Conservation (phyloP, 1,284 basidiomycete species). For the Pseudomicrostroma phylloplanum region DNA sequence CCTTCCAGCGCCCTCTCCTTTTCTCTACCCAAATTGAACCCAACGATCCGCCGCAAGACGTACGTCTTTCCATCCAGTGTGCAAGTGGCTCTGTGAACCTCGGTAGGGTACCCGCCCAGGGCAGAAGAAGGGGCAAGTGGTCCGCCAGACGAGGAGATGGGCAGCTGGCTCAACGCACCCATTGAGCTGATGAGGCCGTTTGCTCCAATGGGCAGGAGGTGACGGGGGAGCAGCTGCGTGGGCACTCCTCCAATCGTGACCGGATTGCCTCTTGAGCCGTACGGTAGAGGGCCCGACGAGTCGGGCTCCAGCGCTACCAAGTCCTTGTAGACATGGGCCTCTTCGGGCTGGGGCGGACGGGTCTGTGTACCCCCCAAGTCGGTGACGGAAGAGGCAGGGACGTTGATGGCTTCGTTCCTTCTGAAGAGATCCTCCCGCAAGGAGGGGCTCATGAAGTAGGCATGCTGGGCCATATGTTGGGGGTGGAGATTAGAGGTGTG, state of each 20-base stretch:
- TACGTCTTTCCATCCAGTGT: constrained; percentile 73
- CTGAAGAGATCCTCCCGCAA: constrained; percentile 73
- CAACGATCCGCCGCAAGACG: constrained; percentile 75
- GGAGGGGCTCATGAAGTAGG: constrained; percentile 65
- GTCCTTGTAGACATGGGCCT: constrained; percentile 84
- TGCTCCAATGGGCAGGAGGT: neutral
- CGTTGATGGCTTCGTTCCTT: constrained; percentile 69
- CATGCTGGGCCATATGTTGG: constrained; percentile 52
- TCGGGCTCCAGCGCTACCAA: constrained; percentile 67
- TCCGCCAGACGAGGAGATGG: neutral
- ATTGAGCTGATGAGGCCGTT: neutral
- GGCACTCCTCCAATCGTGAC: constrained; percentile 1
- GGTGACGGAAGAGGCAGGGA: constrained; percentile 44
- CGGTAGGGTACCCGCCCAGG: constrained; percentile 58
- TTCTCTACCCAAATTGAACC: constrained; percentile 66
- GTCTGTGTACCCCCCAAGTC: constrained; percentile 54
- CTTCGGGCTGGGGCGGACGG: constrained; percentile 63
- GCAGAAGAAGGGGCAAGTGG: constrained; percentile 1
- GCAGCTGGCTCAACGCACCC: neutral
- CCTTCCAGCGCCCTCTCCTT: constrained; percentile 63
- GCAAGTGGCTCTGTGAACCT: constrained; percentile 75
- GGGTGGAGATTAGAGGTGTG: constrained; percentile 56
- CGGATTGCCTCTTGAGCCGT: neutral
- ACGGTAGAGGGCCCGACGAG: neutral
- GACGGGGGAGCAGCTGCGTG: constrained; percentile 4